Evolutionary conservation across 805 yeast species (phyloP).

Genomic region (Ogataea allantospora): DNA sequence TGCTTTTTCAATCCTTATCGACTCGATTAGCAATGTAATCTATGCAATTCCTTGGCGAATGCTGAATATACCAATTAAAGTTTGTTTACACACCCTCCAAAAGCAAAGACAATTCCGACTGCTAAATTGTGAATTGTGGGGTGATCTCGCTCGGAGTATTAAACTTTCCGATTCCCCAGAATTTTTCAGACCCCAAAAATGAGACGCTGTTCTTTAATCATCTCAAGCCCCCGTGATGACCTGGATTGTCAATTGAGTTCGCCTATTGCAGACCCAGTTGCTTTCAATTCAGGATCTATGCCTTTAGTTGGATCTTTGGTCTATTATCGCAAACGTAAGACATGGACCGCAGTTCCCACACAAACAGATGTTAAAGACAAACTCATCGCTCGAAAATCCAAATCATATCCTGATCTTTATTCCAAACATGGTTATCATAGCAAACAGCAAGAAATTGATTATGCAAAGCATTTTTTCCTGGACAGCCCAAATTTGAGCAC

Average conservation of each 20-base stretch:
- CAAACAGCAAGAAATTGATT: no score
- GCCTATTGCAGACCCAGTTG: background rate
- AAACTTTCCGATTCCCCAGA: background rate
- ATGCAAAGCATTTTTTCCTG: background rate
- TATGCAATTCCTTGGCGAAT: no score
- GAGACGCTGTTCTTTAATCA: conserved; percentile 12
- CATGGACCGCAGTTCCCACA: conserved; percentile 3
- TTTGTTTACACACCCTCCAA: background rate
- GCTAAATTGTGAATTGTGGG: conserved; percentile 9
- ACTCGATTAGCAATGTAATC: no score
- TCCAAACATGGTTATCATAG: no score
- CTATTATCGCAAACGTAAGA: conserved; percentile 21
- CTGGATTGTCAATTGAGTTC: background rate
- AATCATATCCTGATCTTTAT: conserved; percentile 10
- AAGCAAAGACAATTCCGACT: background rate
- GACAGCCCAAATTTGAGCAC: background rate
- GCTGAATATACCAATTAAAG: no score
- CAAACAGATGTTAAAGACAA: background rate
- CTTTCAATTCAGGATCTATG: conserved; percentile 19
- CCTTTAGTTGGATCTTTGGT: conserved; percentile 33
- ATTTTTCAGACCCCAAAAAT: background rate
- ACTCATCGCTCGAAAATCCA: conserved; percentile 1
- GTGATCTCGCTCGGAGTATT: conserved; percentile 8
- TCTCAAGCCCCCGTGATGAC: conserved; percentile 6
- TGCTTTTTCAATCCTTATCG: no score